Base-by-base conservation (phyloP, 2,329 filamentous ascomycete species). In the Dactylellina leptospora region DNA sequence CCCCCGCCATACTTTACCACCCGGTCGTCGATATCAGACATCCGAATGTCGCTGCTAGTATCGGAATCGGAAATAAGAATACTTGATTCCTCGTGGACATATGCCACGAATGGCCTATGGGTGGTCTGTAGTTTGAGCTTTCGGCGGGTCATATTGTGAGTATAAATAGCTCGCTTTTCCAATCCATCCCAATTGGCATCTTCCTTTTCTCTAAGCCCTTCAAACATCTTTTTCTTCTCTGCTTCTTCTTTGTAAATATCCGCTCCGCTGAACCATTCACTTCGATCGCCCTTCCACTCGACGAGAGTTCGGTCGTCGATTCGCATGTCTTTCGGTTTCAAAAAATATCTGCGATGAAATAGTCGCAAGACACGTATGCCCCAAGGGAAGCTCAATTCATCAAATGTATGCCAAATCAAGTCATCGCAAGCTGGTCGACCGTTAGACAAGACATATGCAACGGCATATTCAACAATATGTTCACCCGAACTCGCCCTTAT, bases 341-440 rank as follows among this genome's bases (percentile, higher is more conserved):
- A 30, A 8, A 60, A 23, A 13, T 63, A 53, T 11, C 22, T 50
- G 20, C 38, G 16, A 18, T 71, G 66, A 23, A 59, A 71, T 1
- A 47, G 23, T 18, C 66, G 48, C 16, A 71, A 40, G 5, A 63
- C 18, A 4, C 59, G 50, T 11, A 71, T 59, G 3, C 66, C 66
- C 66, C 66, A 71, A n/a, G 66, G 51, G 27, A 33, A 63, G 23
- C 63, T 63, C 4, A 71, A 23, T 2, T 71, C 33, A 4, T 63
- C 66, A 18, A 71, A 71, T 1, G 45, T 47, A 33, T 54, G 59
- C 66, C 66, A 71, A n/a, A 53, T 2, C 4, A 16, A 11, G n/a
- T 23, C 20, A 18, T 45, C 4, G 18, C 13, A 62, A 11, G 25
- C 58, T 1, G 13, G 11, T 10, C 23, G n/a, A 0, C 48, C 50